Base-by-base conservation (phyloP, 306 rosid species). In the Trichosanthes cucumerina region DNA sequence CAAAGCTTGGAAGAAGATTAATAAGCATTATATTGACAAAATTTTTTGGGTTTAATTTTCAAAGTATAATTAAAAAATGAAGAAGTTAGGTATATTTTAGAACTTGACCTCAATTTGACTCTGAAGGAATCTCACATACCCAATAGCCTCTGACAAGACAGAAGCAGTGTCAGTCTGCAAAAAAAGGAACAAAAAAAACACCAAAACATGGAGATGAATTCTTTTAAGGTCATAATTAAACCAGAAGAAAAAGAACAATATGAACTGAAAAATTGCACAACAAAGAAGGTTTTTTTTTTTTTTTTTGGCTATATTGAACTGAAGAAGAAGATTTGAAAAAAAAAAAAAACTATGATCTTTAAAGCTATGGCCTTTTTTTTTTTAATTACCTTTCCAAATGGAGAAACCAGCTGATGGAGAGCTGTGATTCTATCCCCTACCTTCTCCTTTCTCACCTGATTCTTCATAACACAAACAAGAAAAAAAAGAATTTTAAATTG, bases 111-210 rank as follows among this genome's bases (percentile, higher is more conserved):
- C 93, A 83, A 93, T 91, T 87, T 93, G 97, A 85, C 87, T 83
- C 79, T 91, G 90, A 56, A 93, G 94, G 92, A 93, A 93, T 88
- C 93, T 87, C 77, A 93, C 88, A 77, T 89, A 93, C 66, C 93
- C 96, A 86, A 89, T 89, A 86, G 90, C 91, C 85, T 91, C 96
- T 80, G 91, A 81, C 91, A 93, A 84, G 77, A 93, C 97, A 83
- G 98, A 91, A 81, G 97, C 97, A 59, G 97, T 92, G 96, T 93
- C 98, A 86, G 96, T 93, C 98, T 93, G 98, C 97, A 90, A 88
- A 89, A 53, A 47, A 57, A 56, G 19, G 46, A 69, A 60, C 36
- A 26, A 54, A 64, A 33, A 36, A 19, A 69, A 41, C 33, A 41
- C 54, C 19, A 24, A 38, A 71, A 23, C 77, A 71, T 44, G 57